Conservation (phyloP, 495 filamentous ascomycete species). For the Penicillium verhagenii region DNA sequence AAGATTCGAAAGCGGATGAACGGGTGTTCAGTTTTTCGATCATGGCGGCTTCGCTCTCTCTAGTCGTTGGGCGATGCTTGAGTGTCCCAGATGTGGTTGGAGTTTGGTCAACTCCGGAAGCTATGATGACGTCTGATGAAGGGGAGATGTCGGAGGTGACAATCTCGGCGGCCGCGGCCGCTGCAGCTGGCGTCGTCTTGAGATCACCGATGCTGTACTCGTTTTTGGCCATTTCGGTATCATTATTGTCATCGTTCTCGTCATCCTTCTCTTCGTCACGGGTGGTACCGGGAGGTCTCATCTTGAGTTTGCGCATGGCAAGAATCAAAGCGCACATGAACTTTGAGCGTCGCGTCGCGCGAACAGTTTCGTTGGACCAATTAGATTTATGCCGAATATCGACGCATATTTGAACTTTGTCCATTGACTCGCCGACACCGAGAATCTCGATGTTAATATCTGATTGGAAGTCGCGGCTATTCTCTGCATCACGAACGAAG, state of each 20-base stretch:
- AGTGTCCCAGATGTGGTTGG: slow-evolving; percentile 31
- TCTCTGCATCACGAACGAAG: slow-evolving; percentile 84
- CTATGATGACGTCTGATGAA: too few species aligned
- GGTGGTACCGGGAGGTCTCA: slow-evolving; percentile 77
- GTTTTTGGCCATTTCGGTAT: too few species aligned
- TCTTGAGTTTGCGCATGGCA: slow-evolving; percentile 82
- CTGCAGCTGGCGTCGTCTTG: slow-evolving; percentile 11
- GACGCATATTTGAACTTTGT: slow-evolving; percentile 79
- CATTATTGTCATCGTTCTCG: slow-evolving; percentile 9
- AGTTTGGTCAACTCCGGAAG: too few species aligned
- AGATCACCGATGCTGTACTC: too few species aligned
- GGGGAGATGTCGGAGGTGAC: too few species aligned
- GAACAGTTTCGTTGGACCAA: slow-evolving; percentile 89
- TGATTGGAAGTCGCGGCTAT: slow-evolving; percentile 86
- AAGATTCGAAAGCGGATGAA: slow-evolving; percentile 35
- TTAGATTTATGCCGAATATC: slow-evolving; percentile 92
- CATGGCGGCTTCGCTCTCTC: slow-evolving; percentile 39
- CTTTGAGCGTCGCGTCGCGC: slow-evolving; percentile 81
- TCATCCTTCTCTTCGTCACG: slow-evolving; percentile 60
- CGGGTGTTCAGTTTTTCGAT: slow-evolving; percentile 46
- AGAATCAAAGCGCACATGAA: slow-evolving; percentile 94
- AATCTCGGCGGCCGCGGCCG: slow-evolving; percentile 14
- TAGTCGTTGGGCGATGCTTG: slow-evolving; percentile 32
- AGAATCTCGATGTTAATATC: slow-evolving; percentile 75
- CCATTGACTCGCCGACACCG: slow-evolving; percentile 80